Percentiles rank a stretch among this genome's conserved stretches.
Evolutionary conservation across 2,329 filamentous ascomycete genomes (phyloP).

Genomic region (Aurifilum marmelostoma): DNA sequence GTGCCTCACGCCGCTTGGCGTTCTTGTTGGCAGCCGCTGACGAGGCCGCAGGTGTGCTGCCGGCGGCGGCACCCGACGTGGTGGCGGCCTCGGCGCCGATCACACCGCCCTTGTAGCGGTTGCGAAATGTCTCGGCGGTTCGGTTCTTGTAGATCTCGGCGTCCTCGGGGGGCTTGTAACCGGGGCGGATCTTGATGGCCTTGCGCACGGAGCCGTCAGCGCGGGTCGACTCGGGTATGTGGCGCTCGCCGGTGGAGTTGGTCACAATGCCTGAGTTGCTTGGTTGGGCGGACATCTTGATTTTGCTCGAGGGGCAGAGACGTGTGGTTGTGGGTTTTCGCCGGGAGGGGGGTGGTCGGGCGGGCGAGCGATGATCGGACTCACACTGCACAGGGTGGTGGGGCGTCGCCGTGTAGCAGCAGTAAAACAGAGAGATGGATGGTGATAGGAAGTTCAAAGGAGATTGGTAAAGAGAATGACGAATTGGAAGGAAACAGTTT

Average conservation of each 20-base stretch:
- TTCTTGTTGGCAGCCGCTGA: slow-evolving; percentile 76
- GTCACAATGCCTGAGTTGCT: slow-evolving; percentile 76
- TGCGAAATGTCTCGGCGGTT: slow-evolving; percentile 83
- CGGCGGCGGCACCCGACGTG: slow-evolving; percentile 31
- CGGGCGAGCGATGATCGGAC: neutral
- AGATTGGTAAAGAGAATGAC: neutral
- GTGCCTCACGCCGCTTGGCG: slow-evolving; percentile 70
- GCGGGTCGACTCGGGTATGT: slow-evolving; percentile 85
- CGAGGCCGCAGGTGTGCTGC: slow-evolving; percentile 4
- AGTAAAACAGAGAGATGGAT: neutral
- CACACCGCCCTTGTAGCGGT: slow-evolving; percentile 47
- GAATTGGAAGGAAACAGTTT: neutral
- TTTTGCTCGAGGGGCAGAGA: neutral
- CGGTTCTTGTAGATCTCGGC: slow-evolving; percentile 95
- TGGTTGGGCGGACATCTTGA: slow-evolving; percentile 51
- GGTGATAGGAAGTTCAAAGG: neutral
- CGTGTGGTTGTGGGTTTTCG: neutral
- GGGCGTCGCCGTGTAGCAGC: neutral
- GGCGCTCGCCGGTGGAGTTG: slow-evolving; percentile 78
- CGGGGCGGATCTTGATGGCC: slow-evolving; percentile 91
- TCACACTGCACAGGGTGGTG: neutral
- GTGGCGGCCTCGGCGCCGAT: slow-evolving; percentile 44
- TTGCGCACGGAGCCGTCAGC: slow-evolving; percentile 90
- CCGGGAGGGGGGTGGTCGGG: neutral
- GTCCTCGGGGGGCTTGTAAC: slow-evolving; percentile 93